Conservation (phyloP, 176 grass and related monocot genomes). For the Microstegium vimineum region DNA sequence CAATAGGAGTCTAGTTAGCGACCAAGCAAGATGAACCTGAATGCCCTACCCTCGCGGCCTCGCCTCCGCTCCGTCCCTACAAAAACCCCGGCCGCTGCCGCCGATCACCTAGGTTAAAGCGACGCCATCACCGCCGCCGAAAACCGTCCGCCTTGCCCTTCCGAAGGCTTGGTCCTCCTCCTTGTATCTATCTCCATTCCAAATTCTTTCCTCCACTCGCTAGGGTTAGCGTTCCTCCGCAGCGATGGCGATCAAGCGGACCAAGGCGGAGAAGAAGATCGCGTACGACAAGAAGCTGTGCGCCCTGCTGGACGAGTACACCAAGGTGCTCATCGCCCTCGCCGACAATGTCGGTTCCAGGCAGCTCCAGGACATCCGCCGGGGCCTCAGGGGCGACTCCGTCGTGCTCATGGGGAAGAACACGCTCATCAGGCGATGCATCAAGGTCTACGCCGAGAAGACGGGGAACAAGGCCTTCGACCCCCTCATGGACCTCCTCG, state of each 20-base stretch:
- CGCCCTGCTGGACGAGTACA: constrained; percentile 73
- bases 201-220: not conserved
- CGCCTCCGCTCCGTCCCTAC: too few relatives aligned
- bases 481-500: constrained; percentile 51
- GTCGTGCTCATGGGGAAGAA: constrained; percentile 90
- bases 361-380: constrained; percentile 74
- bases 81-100: too few relatives aligned
- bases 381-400: constrained; percentile 68
- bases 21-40: too few relatives aligned
- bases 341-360: constrained; percentile 91
- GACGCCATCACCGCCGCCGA: too few relatives aligned
- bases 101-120: too few relatives aligned
- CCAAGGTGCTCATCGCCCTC: constrained; percentile 61
- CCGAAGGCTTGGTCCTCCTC: too few relatives aligned
- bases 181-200: too few relatives aligned
- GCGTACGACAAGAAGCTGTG: constrained; percentile 73
- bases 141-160: too few relatives aligned
- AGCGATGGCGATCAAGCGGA: constrained; percentile 69
- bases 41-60: too few relatives aligned
- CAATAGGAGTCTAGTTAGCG: too few relatives aligned
- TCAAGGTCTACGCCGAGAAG: constrained; percentile 62
- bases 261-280: constrained; percentile 80
- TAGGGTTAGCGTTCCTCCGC: not conserved
- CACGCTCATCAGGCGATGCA: constrained; percentile 76
- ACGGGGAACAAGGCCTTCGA: constrained; percentile 46